Evolutionary conservation across 805 yeast genomes (phyloP).

Genomic region (Kazachstania psychrophila): DNA sequence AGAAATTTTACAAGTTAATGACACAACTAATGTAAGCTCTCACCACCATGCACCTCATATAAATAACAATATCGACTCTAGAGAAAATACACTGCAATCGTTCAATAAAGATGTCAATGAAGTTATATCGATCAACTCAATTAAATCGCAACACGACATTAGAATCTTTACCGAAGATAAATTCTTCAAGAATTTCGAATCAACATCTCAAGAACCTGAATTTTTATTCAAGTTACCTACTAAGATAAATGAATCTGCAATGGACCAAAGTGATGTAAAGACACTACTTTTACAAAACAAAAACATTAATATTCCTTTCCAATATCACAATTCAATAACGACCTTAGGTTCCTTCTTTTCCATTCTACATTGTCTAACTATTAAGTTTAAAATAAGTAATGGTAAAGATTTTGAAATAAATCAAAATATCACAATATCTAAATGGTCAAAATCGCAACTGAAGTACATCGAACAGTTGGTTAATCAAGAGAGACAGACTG

Average conservation of each 20-base stretch:
- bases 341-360: slow-evolving; percentile 37
- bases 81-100: slow-evolving; percentile 34
- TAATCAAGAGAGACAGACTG: slow-evolving; percentile 41
- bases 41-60: slow-evolving; percentile 12
- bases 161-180: slow-evolving; percentile 24
- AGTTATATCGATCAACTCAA: slow-evolving; percentile 23
- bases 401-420: slow-evolving; percentile 42
- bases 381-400: slow-evolving; percentile 41
- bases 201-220: slow-evolving; percentile 27
- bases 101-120: slow-evolving; percentile 22
- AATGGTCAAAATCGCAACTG: slow-evolving; percentile 41
- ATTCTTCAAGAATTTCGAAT: slow-evolving; percentile 24
- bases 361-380: slow-evolving; percentile 40
- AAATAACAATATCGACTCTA: slow-evolving; percentile 26
- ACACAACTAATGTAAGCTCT: slow-evolving; percentile 19
- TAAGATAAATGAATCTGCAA: neutral
- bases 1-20: slow-evolving; percentile 47
- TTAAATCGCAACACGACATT: slow-evolving; percentile 19
- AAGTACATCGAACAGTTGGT: slow-evolving; percentile 46
- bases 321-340: slow-evolving; percentile 42
- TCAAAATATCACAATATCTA: slow-evolving; percentile 47
- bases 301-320: slow-evolving; percentile 27
- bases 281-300: slow-evolving; percentile 27
- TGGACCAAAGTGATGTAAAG: slow-evolving; percentile 6
- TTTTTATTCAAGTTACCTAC: slow-evolving; percentile 16